Conservation (phyloP, 1,139 yeast genomes). For the Sugiyamaella castrensis region DNA sequence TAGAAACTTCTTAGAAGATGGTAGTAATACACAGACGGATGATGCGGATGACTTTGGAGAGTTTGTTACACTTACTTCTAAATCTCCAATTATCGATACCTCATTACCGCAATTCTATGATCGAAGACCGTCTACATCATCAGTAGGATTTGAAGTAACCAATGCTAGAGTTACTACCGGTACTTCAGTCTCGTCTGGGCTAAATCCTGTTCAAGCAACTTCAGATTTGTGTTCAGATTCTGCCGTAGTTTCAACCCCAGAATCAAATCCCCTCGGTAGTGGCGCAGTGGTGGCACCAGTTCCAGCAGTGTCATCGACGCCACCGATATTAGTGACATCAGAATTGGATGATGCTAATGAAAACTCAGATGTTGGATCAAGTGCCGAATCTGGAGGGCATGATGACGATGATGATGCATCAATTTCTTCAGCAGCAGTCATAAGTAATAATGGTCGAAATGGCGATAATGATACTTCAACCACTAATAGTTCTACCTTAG, state of each 20-base stretch:
- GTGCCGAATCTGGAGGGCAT: conserved; percentile 3
- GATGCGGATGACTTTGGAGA: conserved; percentile 12
- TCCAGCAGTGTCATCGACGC: not conserved
- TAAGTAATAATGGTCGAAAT: too few relatives aligned
- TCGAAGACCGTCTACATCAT: conserved; percentile 1
- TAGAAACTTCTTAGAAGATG: too few relatives aligned
- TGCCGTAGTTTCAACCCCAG: conserved; percentile 1
- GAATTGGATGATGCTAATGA: conserved; percentile 2
- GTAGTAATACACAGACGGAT: not conserved
- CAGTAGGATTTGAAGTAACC: too few relatives aligned
- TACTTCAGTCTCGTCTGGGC: too few relatives aligned
- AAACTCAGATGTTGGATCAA: conserved; percentile 5
- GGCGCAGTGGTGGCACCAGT: not conserved
- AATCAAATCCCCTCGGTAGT: not conserved
- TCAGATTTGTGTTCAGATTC: not conserved
- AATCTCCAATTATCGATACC: conserved; percentile 9
- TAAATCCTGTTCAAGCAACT: too few relatives aligned
- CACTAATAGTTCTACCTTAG: too few relatives aligned
- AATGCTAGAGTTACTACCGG: too few relatives aligned
- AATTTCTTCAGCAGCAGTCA: too few relatives aligned
- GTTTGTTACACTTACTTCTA: conserved; percentile 2
- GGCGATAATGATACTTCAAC: too few relatives aligned
- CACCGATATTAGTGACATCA: not conserved
- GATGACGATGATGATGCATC: conserved; percentile 1
- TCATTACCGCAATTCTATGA: conserved; percentile 23